Base-by-base conservation (phyloP, 139 green algal species). In the Haematococcus sp. region DNA sequence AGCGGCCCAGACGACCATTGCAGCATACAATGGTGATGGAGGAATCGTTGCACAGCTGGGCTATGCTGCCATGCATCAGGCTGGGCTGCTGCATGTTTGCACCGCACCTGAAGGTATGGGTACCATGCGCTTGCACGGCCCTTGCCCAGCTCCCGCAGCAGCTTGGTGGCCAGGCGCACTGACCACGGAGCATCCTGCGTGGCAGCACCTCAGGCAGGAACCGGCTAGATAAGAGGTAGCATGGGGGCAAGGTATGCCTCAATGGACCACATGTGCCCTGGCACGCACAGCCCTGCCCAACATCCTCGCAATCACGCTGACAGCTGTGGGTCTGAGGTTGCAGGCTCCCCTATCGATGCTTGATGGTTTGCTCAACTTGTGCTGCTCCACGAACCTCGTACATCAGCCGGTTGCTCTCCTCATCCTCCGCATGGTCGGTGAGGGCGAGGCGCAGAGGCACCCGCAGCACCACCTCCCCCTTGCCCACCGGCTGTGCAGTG, bases 401-500 rank as follows among this genome's bases (percentile, higher is more conserved):
- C 74, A 87, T 23, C 28, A 88, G 40, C 1, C 25, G 2, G 71
- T 90, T 87, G 5, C 77, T 85, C n/a, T 87, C 79, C 34, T 84
- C 56, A 25, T 92, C 87, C 22, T 76, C 86, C 0, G 73, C 43
- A 49, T 89, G 72, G 51, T 94, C 88, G 4, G 83, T 89, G 27
- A 96, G 71, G 20, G 87, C 91, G 30, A 94, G 69, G 0, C 85
- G 73, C 72, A 94, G 73, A 0, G 89, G 89, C 25, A 94, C 70
- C 19, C 79, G 40, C 28, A 95, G 34, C 16, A 93, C 15, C n/a
- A 66, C 44, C 19, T 88, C 73, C 3, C 84, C 87, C 51, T 49
- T 49, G 40, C 7, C 40, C 40, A 49, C 40, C 40, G 40, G 40
- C 40, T 49, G 40, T 11, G 11, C 40, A n/a, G n/a, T n/a, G n/a